Evolutionary conservation across 305 asterid genomes (phyloP).

Genomic region (Solanum hybrid): DNA sequence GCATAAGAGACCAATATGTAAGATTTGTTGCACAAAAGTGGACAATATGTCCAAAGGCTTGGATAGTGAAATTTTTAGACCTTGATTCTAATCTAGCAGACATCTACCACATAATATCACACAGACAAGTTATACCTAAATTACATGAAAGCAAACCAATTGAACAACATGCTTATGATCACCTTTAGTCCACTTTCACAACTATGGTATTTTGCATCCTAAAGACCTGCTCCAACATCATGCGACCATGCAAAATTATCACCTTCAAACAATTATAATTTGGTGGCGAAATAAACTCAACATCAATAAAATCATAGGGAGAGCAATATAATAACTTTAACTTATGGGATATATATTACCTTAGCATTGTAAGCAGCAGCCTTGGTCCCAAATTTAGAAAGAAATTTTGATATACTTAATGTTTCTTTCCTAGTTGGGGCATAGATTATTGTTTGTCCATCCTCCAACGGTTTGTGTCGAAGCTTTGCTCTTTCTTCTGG

Average conservation of each 20-base stretch:
- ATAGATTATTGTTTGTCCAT: constrained; percentile 60
- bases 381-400: constrained; percentile 41
- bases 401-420: constrained; percentile 45
- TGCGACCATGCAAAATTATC: neutral
- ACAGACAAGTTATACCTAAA: too few species aligned
- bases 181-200: too few species aligned
- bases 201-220: neutral
- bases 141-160: too few species aligned
- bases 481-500: constrained; percentile 28
- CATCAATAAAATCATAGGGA: neutral
- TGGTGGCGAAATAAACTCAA: neutral
- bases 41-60: too few species aligned
- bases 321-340: neutral
- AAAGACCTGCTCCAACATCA: neutral
- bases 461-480: constrained; percentile 23
- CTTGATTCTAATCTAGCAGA: too few species aligned
- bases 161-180: too few species aligned
- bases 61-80: too few species aligned
- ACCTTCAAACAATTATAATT: neutral
- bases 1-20: too few species aligned
- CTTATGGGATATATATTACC: constrained; percentile 21
- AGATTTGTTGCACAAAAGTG: too few species aligned
- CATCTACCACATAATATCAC: too few species aligned
- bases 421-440: constrained; percentile 73
- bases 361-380: constrained; percentile 73